Conservation (phyloP, 2,329 filamentous ascomycete species). For the Paracamarosporium sp. region DNA sequence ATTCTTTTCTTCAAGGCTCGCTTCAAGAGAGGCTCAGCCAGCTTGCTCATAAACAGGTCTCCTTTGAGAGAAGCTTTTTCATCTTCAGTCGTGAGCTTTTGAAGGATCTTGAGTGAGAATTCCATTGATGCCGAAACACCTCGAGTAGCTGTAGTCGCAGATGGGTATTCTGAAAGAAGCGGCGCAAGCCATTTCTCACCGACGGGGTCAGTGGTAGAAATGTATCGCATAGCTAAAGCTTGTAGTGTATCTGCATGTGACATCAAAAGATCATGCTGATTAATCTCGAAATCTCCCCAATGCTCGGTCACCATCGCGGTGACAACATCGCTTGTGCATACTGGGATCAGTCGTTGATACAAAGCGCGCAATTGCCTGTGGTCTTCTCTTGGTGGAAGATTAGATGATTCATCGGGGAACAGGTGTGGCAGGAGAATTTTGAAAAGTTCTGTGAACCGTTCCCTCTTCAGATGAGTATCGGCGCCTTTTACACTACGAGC, state of each 20-base stretch:
- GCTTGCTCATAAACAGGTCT: slow-evolving; percentile 16
- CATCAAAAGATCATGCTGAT: slow-evolving; percentile 16
- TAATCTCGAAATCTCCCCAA: slow-evolving; percentile 3
- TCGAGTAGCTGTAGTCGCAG: not conserved
- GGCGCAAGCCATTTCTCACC: slow-evolving; percentile 7
- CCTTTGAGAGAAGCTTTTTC: slow-evolving; percentile 4
- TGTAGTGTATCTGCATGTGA: slow-evolving; percentile 26
- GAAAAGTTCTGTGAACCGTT: slow-evolving; percentile 26
- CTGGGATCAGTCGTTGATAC: slow-evolving; percentile 29
- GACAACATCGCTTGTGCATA: slow-evolving; percentile 27
- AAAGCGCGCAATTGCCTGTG: slow-evolving; percentile 23
- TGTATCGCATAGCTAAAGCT: slow-evolving; percentile 13
- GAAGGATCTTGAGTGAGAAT: slow-evolving; percentile 29
- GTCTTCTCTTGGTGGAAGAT: slow-evolving; percentile 7
- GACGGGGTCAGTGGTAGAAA: slow-evolving; percentile 5
- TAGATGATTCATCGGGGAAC: slow-evolving; percentile 18
- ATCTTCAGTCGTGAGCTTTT: slow-evolving; percentile 11
- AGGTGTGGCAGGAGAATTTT: slow-evolving; percentile 25
- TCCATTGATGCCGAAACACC: slow-evolving; percentile 36
- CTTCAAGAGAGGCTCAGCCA: slow-evolving; percentile 29
- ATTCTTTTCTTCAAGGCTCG: slow-evolving; percentile 26
- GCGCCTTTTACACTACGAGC: slow-evolving; percentile 16
- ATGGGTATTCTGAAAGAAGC: slow-evolving; percentile 20
- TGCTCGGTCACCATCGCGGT: slow-evolving; percentile 7
- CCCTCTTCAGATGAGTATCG: slow-evolving; percentile 23